These are phyloP conservation scores for Poa annua DNA, from an alignment of 176 grass and related monocot genomes.

Conservation along the genomic window DNA sequence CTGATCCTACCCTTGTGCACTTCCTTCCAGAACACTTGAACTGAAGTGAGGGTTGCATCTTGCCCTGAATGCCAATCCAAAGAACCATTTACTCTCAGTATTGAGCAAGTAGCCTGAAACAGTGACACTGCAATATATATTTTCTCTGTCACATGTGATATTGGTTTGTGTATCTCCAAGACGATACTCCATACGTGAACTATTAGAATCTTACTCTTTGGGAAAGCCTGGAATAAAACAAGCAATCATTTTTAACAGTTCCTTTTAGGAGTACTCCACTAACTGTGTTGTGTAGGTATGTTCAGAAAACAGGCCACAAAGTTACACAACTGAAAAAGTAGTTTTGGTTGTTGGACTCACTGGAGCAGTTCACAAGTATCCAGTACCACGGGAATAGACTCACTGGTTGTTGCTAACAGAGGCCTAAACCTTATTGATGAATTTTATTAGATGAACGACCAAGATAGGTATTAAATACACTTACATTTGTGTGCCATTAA, in stretches of 20 bases:
- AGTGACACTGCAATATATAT: neutral
- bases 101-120: conserved; percentile 60
- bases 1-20: conserved; percentile 64
- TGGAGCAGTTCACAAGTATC: conserved; percentile 81
- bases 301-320: conserved; percentile 87
- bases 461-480: too few species aligned
- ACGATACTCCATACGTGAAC: conserved; percentile 72
- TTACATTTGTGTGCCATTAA: too few species aligned
- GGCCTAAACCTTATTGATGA: conserved; percentile 89
- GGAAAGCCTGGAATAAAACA: conserved; percentile 63
- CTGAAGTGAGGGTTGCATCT: conserved; percentile 71
- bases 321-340: conserved; percentile 84
- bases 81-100: conserved; percentile 81
- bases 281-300: conserved; percentile 58
- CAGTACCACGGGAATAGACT: conserved; percentile 87
- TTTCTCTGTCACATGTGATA: neutral
- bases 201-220: conserved; percentile 90
- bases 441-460: conserved; percentile 50
- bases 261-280: neutral
- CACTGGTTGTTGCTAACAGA: conserved; percentile 74
- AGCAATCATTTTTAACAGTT: conserved; percentile 15
- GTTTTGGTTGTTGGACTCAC: conserved; percentile 83
- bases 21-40: conserved; percentile 86
- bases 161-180: conserved; percentile 42
- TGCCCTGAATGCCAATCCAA: conserved; percentile 88